These are phyloP conservation scores for Cyanidiococcus yangmingshanensis DNA, from an alignment of 23 red algal genomes.

Conservation along the genomic window DNA sequence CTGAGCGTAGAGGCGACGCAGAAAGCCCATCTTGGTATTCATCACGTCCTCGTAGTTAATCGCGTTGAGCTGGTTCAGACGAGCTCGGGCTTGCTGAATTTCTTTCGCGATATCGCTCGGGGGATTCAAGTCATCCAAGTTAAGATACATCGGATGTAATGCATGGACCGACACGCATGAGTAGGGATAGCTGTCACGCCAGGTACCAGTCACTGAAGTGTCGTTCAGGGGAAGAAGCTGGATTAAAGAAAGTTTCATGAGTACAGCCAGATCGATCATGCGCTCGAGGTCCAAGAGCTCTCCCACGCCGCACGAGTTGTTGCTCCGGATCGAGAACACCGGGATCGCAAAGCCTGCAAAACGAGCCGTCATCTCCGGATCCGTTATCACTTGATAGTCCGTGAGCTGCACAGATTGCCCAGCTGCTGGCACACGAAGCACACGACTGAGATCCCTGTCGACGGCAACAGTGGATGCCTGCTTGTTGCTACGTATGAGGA, in stretches of 20 bases:
- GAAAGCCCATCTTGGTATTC: slow-evolving; percentile 46
- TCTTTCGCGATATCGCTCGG: slow-evolving; percentile 26
- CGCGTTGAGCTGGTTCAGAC: slow-evolving; percentile 38
- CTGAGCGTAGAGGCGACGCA: slow-evolving; percentile 40
- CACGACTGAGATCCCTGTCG: neutral
- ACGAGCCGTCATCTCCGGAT: slow-evolving; percentile 29
- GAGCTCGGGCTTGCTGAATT: slow-evolving; percentile 27
- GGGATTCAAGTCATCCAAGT: slow-evolving; percentile 44
- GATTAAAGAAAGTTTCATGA: slow-evolving; percentile 47
- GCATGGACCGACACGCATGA: slow-evolving; percentile 64
- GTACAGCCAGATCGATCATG: slow-evolving; percentile 62
- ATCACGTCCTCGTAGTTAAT: slow-evolving; percentile 76
- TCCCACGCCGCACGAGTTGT: slow-evolving; percentile 53
- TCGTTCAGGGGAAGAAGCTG: slow-evolving; percentile 92
- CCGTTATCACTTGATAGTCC: neutral
- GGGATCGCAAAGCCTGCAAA: slow-evolving; percentile 60
- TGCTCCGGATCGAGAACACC: slow-evolving; percentile 63
- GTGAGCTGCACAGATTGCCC: slow-evolving; percentile 31
- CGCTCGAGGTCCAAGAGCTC: slow-evolving; percentile 71
- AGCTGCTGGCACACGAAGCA: neutral
- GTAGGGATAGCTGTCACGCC: slow-evolving; percentile 69
- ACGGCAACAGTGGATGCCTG: neutral
- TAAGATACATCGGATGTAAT: slow-evolving; percentile 80
- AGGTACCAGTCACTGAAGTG: slow-evolving; percentile 30
- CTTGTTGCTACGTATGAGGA: neutral